Evolutionary conservation across 2,329 filamentous ascomycete species (phyloP).

Genomic region (Camillea tinctor): DNA sequence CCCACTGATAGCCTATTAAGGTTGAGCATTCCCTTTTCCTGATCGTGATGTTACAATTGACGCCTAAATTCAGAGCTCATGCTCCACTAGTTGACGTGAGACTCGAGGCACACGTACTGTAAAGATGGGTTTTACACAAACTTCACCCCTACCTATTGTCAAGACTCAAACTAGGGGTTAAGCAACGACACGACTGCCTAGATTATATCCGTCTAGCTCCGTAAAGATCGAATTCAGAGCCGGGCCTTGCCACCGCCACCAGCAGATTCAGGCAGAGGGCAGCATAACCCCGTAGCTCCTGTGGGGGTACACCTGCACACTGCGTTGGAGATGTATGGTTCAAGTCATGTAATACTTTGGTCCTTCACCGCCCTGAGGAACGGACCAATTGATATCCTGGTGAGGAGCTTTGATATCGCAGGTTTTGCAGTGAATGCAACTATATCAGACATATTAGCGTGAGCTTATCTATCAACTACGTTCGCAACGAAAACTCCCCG

Average conservation of each 20-base stretch:
- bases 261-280: not conserved
- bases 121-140: not conserved
- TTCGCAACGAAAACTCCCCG: not conserved
- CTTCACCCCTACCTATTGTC: not conserved
- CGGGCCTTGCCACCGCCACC: conserved; percentile 2
- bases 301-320: too few species aligned
- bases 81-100: not conserved
- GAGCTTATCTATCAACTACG: not conserved
- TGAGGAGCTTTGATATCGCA: conserved; percentile 97
- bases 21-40: not conserved
- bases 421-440: conserved; percentile 99
- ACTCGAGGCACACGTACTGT: not conserved
- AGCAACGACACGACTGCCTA: not conserved
- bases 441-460: conserved; percentile 40
- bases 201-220: not conserved
- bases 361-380: conserved; percentile 85
- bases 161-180: not conserved
- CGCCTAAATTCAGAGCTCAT: not conserved
- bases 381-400: conserved; percentile 97
- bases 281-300: too few species aligned
- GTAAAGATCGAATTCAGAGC: not conserved
- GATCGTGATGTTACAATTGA: not conserved
- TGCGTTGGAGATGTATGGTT: conserved; percentile 1
- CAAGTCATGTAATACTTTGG: conserved; percentile 72
- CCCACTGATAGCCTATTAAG: not conserved